Base-by-base conservation (phyloP, 306 rosid genomes). In the Pachyrhizus erosus region DNA sequence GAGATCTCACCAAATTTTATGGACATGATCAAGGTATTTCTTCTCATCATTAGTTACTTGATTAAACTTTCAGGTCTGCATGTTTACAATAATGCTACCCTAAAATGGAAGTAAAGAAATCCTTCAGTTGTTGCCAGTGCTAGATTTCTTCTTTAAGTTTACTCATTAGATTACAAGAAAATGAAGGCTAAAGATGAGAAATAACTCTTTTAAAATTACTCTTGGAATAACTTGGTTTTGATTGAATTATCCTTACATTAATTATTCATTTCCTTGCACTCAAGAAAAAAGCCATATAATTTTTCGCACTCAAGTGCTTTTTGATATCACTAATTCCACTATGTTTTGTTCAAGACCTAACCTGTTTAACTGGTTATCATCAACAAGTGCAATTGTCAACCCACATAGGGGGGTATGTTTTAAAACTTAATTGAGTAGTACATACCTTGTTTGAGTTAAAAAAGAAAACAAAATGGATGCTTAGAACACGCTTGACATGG, bases 1-100 rank as follows among this genome's bases (percentile, higher is more conserved):
- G 96, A 93, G 73, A 88, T 89, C 86, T 90, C 97, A 21, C 70
- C 68, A 58, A 83, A 74, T 33, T 89, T 90, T 77, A 92, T 84
- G 65, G 91, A 89, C 14, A 86, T 83, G 78, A 74, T 95, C 66
- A 87, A 76, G 97, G 98, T 93, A 90, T 31, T 68, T 67, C 20
- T 62, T 70, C 45, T 60, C 23, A 52, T 74, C 42, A n/a, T 13
- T 52, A 62, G 64, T 55, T 49, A 23, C 62, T 27, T 70, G 1
- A 17, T 72, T 31, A 33, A 73, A 76, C 57, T 45, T 54, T 65
- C 17, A 39, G 23, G 65, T 55, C 15, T 39, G 42, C 21, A 66
- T 13, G 69, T 9, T 75, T 60, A 13, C 49, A 37, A 37, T 52
- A 15, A 67, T 67, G n/a, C 34, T 27, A 27, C 49, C 26, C 49